Conservation (phyloP, 1,284 basidiomycete species). For the Marasmius sp. region DNA sequence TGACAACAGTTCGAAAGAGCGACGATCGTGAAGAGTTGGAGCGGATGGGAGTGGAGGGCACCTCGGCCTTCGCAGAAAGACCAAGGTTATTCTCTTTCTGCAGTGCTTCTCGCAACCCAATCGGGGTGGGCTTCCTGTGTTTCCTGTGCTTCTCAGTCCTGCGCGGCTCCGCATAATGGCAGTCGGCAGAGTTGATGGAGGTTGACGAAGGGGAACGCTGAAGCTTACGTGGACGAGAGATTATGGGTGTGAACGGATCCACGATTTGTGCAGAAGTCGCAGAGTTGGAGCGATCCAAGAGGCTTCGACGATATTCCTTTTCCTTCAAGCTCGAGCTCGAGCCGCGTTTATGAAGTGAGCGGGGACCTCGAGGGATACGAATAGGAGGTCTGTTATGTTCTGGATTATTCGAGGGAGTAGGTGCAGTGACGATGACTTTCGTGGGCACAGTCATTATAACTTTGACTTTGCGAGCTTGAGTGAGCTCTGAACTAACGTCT, state of each 20-base stretch:
- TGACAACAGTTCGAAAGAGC: conserved; percentile 35
- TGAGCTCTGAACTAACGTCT: not conserved
- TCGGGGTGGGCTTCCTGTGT: conserved; percentile 24
- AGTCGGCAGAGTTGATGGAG: conserved; percentile 12
- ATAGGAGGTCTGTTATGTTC: conserved; percentile 15
- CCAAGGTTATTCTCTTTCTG: conserved; percentile 25
- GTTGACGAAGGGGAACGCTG: conserved; percentile 23
- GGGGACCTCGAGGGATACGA: conserved; percentile 42
- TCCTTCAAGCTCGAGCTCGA: conserved; percentile 19
- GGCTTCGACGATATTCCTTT: conserved; percentile 26
- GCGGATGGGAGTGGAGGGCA: conserved; percentile 31
- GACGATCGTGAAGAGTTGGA: conserved; percentile 27
- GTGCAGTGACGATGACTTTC: conserved; percentile 48
- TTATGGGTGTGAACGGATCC: conserved; percentile 27
- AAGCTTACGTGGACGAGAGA: conserved; percentile 22
- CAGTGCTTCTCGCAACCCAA: conserved; percentile 12
- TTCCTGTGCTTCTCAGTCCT: conserved; percentile 32
- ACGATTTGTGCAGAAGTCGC: conserved; percentile 8
- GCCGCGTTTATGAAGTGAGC: conserved; percentile 27
- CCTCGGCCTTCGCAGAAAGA: conserved; percentile 17
- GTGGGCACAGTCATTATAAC: conserved; percentile 45
- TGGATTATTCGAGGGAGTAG: conserved; percentile 39
- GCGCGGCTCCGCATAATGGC: conserved; percentile 8
- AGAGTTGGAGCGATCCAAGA: conserved; percentile 32
- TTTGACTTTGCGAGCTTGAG: conserved; percentile 26